Conservation (phyloP, 2,329 filamentous ascomycete genomes). For the Claviceps spartinae region DNA sequence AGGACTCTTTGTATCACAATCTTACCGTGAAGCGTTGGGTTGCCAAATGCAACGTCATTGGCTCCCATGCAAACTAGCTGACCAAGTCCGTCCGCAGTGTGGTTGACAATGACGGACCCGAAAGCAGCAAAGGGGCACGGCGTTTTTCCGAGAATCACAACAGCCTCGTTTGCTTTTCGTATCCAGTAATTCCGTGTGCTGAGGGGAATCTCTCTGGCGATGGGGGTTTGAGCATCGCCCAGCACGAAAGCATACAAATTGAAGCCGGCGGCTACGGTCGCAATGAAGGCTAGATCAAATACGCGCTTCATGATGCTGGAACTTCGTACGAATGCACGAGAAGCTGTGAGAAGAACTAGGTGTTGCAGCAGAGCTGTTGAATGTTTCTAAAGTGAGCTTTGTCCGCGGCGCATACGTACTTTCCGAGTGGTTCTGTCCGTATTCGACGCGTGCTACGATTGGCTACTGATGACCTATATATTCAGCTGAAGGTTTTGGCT, state of each 20-base stretch:
- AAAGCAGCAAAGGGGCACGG: slow-evolving; percentile 42
- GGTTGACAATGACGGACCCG: slow-evolving; percentile 41
- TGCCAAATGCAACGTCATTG: slow-evolving; percentile 32
- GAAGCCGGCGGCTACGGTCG: neutral
- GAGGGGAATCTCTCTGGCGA: slow-evolving; percentile 17
- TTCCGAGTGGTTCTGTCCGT: no score
- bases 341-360: no score
- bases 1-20: neutral
- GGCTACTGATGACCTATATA: no score
- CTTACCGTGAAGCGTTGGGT: slow-evolving; percentile 38
- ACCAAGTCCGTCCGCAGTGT: slow-evolving; percentile 29
- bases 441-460: no score
- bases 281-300: neutral
- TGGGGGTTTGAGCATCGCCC: neutral
- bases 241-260: neutral
- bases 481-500: no score
- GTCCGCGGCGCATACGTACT: no score
- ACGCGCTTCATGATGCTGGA: neutral
- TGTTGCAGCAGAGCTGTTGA: no score
- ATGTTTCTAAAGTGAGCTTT: no score
- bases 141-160: slow-evolving; percentile 16
- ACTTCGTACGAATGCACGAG: neutral
- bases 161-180: slow-evolving; percentile 31
- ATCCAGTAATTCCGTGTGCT: slow-evolving; percentile 36
- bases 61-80: slow-evolving; percentile 36